Evolutionary conservation across 2,329 filamentous ascomycete genomes (phyloP), one percentile per base, ranked within the genome.

Genomic region (Herpotrichia juniperi): DNA sequence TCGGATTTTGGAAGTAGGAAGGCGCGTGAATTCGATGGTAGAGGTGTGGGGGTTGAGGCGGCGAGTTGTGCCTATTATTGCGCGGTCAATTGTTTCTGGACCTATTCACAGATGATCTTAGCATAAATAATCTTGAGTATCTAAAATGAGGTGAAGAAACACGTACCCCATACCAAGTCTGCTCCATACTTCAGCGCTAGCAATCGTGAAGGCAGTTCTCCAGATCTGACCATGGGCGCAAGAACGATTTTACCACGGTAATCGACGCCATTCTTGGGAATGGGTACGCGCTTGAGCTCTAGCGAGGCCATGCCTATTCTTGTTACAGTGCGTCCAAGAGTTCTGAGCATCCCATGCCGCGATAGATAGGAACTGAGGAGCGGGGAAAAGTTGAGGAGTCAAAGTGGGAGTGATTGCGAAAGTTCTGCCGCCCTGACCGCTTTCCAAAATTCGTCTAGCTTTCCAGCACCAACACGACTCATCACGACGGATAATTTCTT

Each of bases 221-320:
- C 94, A n/a, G 91, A 96, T 62, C 94, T 89, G 51, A 97, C 93
- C 94, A 99, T 99, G 34, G 94, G 94, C 56, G 94, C 94, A 58
- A 99, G 88, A 39, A 97, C 94, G 59, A 97, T 78, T 76, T 96
- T 97, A 76, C 90, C 89, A 63, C 93, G 86, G 76, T 97, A 97
- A 79, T 97, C 92, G 67, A 96, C 92, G 46, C 93, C 93, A 74
- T 89, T 89, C 55, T 81, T 83, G 59, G 93, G 93, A 61, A 97
- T 96, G 46, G 91, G 88, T 31, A 96, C 90, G 69, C 81, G 86
- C 70, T 88, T 58, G 11, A 68, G 65, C 50, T 58, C 55, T 21
- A 53, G 45, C 31, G 66, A 35, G n/a, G 28, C 28, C 42, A 45
- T 45, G 28, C n/a, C n/a, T n/a, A 22, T 19, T 37, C 21, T 34